Conservation (phyloP, 164 flowering plant genomes). For the Brasenia schreberi region DNA sequence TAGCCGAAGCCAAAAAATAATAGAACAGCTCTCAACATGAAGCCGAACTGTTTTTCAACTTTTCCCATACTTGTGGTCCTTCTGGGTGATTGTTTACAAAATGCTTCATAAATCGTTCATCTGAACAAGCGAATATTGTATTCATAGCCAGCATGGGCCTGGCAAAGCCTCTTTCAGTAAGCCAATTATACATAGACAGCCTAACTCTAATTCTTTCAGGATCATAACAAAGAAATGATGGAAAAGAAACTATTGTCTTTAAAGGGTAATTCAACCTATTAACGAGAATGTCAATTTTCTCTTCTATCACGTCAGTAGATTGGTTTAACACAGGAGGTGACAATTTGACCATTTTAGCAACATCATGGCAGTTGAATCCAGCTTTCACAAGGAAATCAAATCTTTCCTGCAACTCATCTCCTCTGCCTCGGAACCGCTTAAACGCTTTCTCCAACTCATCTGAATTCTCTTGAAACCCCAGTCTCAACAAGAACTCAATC, state of each 20-base stretch:
- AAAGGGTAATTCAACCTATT: conserved; percentile 40
- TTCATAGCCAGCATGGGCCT: conserved; percentile 27
- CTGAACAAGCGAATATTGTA: conserved; percentile 37
- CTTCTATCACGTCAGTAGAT: conserved; percentile 24
- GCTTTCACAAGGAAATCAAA: conserved; percentile 46
- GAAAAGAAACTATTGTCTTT: conserved; percentile 32
- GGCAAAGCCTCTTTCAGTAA: conserved; percentile 28
- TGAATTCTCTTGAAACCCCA: conserved; percentile 46
- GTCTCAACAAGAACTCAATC: conserved; percentile 33
- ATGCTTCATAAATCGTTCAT: conserved; percentile 17
- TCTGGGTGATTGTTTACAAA: conserved; percentile 47
- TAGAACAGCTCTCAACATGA: conserved; percentile 5
- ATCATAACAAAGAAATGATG: conserved; percentile 28
- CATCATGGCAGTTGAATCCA: conserved; percentile 43
- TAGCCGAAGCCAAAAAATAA: neutral
- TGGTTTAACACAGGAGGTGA: conserved; percentile 52
- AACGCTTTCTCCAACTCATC: conserved; percentile 36
- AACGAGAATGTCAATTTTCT: conserved; percentile 49
- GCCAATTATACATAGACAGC: conserved; percentile 52
- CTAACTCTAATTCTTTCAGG: conserved; percentile 37
- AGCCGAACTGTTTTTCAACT: conserved; percentile 25
- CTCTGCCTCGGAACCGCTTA: conserved; percentile 45
- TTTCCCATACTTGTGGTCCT: conserved; percentile 51
- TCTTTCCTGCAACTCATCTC: conserved; percentile 53
- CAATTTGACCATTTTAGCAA: conserved; percentile 28